Evolutionary conservation across 225 moss, liverwort and hornwort genomes (phyloP).

Genomic region (Pleurozium schreberi): DNA sequence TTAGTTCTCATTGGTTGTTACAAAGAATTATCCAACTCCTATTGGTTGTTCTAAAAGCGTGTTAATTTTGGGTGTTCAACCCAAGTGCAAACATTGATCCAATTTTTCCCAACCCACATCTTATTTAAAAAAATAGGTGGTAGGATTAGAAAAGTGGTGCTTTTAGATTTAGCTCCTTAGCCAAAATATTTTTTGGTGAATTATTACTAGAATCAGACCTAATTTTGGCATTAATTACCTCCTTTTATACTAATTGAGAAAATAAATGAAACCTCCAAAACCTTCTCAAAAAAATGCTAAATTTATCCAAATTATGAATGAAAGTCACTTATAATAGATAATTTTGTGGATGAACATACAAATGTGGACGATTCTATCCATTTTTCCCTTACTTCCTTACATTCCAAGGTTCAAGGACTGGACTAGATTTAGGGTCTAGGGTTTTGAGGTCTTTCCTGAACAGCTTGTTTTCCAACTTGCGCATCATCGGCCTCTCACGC

Average conservation of each 20-base stretch:
- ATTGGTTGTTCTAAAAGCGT: too few relatives aligned
- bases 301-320: background rate
- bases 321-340: background rate
- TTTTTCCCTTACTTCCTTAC: background rate
- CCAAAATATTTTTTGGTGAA: background rate
- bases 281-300: background rate
- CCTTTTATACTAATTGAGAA: too few relatives aligned
- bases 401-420: background rate
- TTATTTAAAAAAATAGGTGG: background rate
- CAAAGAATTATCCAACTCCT: background rate
- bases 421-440: background rate
- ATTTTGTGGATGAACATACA: background rate
- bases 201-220: accelerated
- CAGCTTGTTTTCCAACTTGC: background rate
- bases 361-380: background rate
- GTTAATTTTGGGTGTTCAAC: too few relatives aligned
- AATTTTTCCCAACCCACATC: background rate
- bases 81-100: background rate
- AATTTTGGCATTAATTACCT: accelerated
- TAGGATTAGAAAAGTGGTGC: accelerated
- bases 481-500: background rate
- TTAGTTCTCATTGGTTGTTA: background rate
- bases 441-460: background rate
- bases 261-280: background rate
- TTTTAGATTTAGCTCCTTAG: background rate